Evolutionary conservation across 768 basidiomycete genomes (phyloP).

Genomic region (Agrocybe pediades): DNA sequence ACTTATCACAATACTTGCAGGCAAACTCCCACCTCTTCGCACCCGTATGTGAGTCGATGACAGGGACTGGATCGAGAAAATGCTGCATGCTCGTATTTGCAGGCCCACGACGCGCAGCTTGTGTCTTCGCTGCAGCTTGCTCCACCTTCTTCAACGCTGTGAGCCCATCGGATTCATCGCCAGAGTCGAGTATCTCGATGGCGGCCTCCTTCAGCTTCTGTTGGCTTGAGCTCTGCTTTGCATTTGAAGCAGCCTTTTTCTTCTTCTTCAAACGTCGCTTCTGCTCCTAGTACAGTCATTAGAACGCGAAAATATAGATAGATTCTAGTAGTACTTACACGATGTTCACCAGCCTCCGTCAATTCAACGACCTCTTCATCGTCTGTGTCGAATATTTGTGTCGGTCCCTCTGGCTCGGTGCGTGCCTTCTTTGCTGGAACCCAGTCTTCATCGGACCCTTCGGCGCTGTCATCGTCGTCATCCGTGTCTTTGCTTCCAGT

Average conservation of each 20-base stretch:
- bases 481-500: too few relatives aligned
- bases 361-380: not conserved
- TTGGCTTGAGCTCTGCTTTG: too few relatives aligned
- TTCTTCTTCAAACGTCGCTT: too few relatives aligned
- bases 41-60: slow-evolving; percentile 1
- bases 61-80: slow-evolving; percentile 18
- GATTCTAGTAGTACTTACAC: not conserved
- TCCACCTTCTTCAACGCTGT: slow-evolving; percentile 17
- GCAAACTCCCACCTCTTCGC: slow-evolving; percentile 17
- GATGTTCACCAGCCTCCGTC: not conserved
- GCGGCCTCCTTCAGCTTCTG: not conserved
- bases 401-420: not conserved
- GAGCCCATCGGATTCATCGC: slow-evolving; percentile 19
- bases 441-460: slow-evolving; percentile 6
- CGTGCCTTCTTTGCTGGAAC: not conserved
- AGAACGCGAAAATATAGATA: too few relatives aligned
- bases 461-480: not conserved
- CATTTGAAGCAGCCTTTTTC: too few relatives aligned
- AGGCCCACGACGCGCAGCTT: slow-evolving; percentile 17
- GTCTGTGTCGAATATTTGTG: not conserved
- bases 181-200: slow-evolving; percentile 11
- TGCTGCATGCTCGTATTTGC: slow-evolving; percentile 18
- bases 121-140: not conserved
- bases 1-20: slow-evolving; percentile 18
- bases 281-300: too few relatives aligned